Conservation (phyloP, 306 rosid species). For the Erythrophleum fordii region DNA sequence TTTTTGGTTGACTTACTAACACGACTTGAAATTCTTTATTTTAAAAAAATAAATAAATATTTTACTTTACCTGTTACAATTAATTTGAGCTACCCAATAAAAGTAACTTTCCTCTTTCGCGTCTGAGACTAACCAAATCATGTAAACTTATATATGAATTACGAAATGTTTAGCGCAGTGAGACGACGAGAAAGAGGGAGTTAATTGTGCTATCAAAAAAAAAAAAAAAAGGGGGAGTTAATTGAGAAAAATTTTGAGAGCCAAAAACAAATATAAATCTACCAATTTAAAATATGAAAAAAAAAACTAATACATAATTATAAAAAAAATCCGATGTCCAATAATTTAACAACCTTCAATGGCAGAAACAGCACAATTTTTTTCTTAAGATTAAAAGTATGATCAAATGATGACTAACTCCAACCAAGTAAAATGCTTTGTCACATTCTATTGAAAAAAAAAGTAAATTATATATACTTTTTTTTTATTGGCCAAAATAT, state of each 20-base stretch:
- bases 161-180: too few relatives aligned
- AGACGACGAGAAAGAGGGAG: too few relatives aligned
- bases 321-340: neutral
- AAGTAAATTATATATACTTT: neutral
- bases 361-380: neutral
- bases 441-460: neutral
- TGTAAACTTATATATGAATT: too few relatives aligned
- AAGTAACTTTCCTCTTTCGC: neutral
- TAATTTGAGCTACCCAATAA: neutral
- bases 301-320: neutral
- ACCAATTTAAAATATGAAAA: neutral
- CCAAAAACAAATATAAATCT: neutral
- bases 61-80: neutral
- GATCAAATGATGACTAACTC: neutral
- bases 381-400: neutral
- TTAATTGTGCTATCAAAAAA: neutral
- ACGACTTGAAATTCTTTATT: too few relatives aligned
- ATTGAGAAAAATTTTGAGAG: neutral
- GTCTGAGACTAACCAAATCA: neutral
- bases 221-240: too few relatives aligned
- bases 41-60: too few relatives aligned
- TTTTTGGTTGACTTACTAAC: too few relatives aligned
- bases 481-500: too few relatives aligned
- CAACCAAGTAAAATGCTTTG: neutral
- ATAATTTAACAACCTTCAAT: neutral